These are phyloP conservation scores for Schizonepeta tenuifolia DNA, from an alignment of 257 asterid genomes.

Conservation along the genomic window DNA sequence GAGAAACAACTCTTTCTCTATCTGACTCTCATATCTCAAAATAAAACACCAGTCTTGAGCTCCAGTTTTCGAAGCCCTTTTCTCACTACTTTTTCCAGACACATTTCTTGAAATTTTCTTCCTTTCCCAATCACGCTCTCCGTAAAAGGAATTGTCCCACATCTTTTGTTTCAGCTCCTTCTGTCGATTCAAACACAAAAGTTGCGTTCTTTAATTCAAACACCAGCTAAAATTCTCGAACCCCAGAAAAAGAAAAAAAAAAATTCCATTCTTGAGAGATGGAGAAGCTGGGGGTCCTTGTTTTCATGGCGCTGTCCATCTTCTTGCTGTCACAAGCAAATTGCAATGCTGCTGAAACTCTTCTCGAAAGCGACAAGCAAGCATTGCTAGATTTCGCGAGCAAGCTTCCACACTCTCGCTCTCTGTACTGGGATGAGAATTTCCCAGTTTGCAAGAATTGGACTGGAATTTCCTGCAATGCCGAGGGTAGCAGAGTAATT, in stretches of 20 bases:
- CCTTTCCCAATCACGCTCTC: slow-evolving; percentile 30
- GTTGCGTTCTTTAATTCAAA: slow-evolving; percentile 35
- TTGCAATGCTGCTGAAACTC: slow-evolving; percentile 31
- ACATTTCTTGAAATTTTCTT: slow-evolving; percentile 52
- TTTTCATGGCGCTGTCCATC: slow-evolving; percentile 39
- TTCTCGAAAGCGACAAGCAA: slow-evolving; percentile 59
- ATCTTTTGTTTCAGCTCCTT: slow-evolving; percentile 34
- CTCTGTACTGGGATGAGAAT: slow-evolving; percentile 62
- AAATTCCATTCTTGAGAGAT: slow-evolving; percentile 38
- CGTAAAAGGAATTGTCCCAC: slow-evolving; percentile 18
- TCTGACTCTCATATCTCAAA: slow-evolving; percentile 20
- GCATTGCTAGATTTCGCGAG: slow-evolving; percentile 73
- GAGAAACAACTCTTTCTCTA: slow-evolving; percentile 30
- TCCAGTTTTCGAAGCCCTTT: slow-evolving; percentile 35
- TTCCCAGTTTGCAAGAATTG: slow-evolving; percentile 65
- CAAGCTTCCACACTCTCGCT: slow-evolving; percentile 54
- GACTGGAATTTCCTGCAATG: slow-evolving; percentile 74
- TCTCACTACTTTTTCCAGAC: slow-evolving; percentile 42
- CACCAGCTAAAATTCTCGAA: slow-evolving; percentile 10
- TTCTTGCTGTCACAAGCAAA: slow-evolving; percentile 37
- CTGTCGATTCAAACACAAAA: slow-evolving; percentile 25
- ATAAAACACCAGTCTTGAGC: slow-evolving; percentile 21
- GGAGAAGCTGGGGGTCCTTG: slow-evolving; percentile 42
- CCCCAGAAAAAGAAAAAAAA: slow-evolving; percentile 1
- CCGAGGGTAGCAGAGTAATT: slow-evolving; percentile 71